These are phyloP conservation scores for Fusarium floridanum DNA, from an alignment of 2,329 filamentous ascomycete species.

Conservation along the genomic window DNA sequence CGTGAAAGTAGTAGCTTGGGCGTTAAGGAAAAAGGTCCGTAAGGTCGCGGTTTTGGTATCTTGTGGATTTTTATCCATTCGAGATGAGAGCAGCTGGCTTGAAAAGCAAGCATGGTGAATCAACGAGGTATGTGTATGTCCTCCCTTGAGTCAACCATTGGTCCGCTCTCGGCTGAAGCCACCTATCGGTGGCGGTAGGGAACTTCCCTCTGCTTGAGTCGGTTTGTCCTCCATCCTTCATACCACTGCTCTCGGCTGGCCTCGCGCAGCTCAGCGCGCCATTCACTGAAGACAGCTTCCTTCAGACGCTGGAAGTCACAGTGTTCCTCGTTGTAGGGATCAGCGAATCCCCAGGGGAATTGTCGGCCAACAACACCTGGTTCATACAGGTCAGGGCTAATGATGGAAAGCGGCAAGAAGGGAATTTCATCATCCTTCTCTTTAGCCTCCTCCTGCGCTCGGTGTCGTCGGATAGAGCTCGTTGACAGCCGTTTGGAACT, in stretches of 20 bases:
- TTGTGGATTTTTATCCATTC: conserved; percentile 30
- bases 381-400: conserved; percentile 94
- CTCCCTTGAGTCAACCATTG: conserved; percentile 16
- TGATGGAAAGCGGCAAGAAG: conserved; percentile 89
- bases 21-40: conserved; percentile 40
- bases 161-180: conserved; percentile 3
- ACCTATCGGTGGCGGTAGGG: conserved; percentile 52
- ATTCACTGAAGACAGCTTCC: conserved; percentile 92
- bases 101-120: conserved; percentile 17
- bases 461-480: conserved; percentile 60
- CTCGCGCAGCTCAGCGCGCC: conserved; percentile 90
- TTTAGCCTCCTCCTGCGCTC: conserved; percentile 60
- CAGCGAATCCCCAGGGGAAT: conserved; percentile 97
- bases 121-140: conserved; percentile 4
- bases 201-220: conserved; percentile 69
- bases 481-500: conserved; percentile 61
- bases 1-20: conserved; percentile 36
- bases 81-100: conserved; percentile 7
- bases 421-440: conserved; percentile 70
- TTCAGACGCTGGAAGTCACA: conserved; percentile 94
- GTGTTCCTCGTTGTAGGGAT: conserved; percentile 90
- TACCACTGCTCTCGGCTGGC: conserved; percentile 95
- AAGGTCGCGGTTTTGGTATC: conserved; percentile 34
- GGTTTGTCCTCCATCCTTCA: conserved; percentile 89
- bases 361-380: conserved; percentile 82